These are phyloP conservation scores for Rhodotorula sp. DNA, from an alignment of 1,284 basidiomycete genomes.

Conservation along the genomic window DNA sequence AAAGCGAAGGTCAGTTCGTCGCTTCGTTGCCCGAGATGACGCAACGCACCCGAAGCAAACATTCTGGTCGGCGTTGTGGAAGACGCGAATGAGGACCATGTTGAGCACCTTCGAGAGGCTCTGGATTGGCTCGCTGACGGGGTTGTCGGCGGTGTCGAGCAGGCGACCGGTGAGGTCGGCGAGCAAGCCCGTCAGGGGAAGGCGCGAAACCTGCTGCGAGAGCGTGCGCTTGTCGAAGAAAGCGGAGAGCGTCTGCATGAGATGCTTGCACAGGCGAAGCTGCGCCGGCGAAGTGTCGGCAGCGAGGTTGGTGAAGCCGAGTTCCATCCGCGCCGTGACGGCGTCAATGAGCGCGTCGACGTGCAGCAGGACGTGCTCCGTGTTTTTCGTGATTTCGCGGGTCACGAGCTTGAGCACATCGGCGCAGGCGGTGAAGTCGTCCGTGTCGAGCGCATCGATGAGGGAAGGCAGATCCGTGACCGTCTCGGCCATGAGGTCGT, in stretches of 20 bases:
- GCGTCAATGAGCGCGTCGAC: conserved; percentile 85
- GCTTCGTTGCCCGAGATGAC: not conserved
- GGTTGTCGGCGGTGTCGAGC: conserved; percentile 76
- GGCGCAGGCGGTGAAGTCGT: conserved; percentile 64
- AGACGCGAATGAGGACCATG: conserved; percentile 91
- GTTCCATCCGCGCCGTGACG: conserved; percentile 81
- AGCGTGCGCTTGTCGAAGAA: conserved; percentile 83
- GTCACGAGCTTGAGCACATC: conserved; percentile 91
- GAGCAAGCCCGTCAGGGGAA: conserved; percentile 73
- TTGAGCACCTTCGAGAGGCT: conserved; percentile 89
- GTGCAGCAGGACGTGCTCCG: conserved; percentile 70
- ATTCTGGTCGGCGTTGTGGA: conserved; percentile 87
- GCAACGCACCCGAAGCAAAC: conserved; percentile 80
- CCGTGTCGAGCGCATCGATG: conserved; percentile 29
- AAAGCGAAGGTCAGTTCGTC: not conserved
- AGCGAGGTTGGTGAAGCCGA: conserved; percentile 77
- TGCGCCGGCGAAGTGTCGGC: conserved; percentile 62
- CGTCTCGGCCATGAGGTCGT: conserved; percentile 24
- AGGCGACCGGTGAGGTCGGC: conserved; percentile 86
- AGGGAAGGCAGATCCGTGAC: conserved; percentile 17
- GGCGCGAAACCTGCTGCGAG: conserved; percentile 76
- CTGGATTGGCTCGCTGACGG: conserved; percentile 47
- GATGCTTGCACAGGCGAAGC: conserved; percentile 89
- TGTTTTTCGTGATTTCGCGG: conserved; percentile 55
- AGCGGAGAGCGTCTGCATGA: conserved; percentile 89